phyloP scores from a whole-genome alignment of 345 rosid species.

The Schrenkiella parvula region DNA sequence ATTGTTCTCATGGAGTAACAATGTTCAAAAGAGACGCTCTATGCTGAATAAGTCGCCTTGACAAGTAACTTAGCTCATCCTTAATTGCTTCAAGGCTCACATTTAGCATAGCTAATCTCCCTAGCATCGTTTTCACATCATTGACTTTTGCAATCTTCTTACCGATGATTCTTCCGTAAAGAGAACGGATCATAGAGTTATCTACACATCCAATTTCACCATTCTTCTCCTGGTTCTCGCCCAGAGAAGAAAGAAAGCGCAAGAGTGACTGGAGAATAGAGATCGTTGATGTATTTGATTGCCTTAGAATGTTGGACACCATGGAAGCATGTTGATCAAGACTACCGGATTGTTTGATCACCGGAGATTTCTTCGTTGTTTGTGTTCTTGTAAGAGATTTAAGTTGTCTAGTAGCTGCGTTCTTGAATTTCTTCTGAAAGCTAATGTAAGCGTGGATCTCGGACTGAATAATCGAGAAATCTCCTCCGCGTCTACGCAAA shows the following conservation, averaged over 20 bases:
- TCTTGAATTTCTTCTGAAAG: constrained; percentile 50
- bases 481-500: constrained; percentile 46
- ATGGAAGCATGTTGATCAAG: constrained; percentile 24
- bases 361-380: constrained; percentile 21
- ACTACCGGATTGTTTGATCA: neutral
- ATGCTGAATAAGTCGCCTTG: constrained; percentile 39
- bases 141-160: neutral
- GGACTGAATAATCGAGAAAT: constrained; percentile 30
- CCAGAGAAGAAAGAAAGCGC: constrained; percentile 35
- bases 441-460: constrained; percentile 32
- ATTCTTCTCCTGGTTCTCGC: constrained; percentile 4
- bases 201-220: constrained; percentile 25
- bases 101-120: constrained; percentile 27
- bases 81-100: constrained; percentile 39
- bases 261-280: constrained; percentile 43
- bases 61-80: constrained; percentile 39
- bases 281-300: constrained; percentile 24
- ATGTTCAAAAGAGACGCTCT: constrained; percentile 51
- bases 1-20: constrained; percentile 18
- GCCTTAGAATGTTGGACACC: constrained; percentile 28
- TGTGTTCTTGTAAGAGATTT: constrained; percentile 39
- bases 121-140: constrained; percentile 19
- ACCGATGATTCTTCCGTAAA: constrained; percentile 24
- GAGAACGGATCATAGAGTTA: constrained; percentile 34
- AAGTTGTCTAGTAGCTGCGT: constrained; percentile 27